Evolutionary conservation across 2,329 filamentous ascomycete species (phyloP).

Genomic region (Aspergillus sp.): DNA sequence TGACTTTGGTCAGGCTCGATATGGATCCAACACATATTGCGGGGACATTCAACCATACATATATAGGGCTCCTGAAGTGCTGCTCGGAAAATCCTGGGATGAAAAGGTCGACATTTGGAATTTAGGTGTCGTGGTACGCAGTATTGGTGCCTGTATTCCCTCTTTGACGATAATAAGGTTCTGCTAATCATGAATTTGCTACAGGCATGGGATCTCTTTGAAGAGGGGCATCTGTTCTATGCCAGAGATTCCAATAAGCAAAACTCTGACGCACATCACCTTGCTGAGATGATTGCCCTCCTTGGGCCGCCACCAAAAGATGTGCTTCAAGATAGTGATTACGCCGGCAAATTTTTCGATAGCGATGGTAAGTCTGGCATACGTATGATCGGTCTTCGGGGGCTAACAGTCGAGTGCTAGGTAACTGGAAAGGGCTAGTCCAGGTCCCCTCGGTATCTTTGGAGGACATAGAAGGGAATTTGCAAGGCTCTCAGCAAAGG

Average conservation of each 20-base stretch:
- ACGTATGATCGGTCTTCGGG: no score
- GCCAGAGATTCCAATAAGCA: conserved; percentile 8
- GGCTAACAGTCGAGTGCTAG: conserved; percentile 3
- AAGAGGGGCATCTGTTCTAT: conserved; percentile 19
- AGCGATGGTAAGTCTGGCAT: conserved; percentile 7
- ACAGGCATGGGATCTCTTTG: conserved; percentile 24
- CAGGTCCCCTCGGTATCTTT: conserved; percentile 11
- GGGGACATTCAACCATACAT: conserved; percentile 20
- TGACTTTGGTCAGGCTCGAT: conserved; percentile 26
- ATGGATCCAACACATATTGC: conserved; percentile 6
- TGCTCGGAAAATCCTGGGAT: conserved; percentile 22
- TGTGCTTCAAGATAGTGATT: conserved; percentile 32
- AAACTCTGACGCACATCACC: background rate
- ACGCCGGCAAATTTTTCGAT: conserved; percentile 16
- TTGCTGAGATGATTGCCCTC: conserved; percentile 30
- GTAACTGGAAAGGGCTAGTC: conserved; percentile 11
- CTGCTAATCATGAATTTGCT: background rate
- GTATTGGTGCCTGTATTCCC: no score
- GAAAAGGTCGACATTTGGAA: conserved; percentile 28
- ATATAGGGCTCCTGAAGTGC: conserved; percentile 23
- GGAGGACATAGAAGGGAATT: conserved; percentile 14
- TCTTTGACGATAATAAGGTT: background rate
- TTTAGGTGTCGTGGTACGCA: conserved; percentile 17
- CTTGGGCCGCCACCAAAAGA: conserved; percentile 35
- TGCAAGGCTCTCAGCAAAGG: conserved; percentile 9